These are phyloP conservation scores for Teratosphaeria gauchensis DNA, from an alignment of 2,329 filamentous ascomycete genomes.

Conservation along the genomic window DNA sequence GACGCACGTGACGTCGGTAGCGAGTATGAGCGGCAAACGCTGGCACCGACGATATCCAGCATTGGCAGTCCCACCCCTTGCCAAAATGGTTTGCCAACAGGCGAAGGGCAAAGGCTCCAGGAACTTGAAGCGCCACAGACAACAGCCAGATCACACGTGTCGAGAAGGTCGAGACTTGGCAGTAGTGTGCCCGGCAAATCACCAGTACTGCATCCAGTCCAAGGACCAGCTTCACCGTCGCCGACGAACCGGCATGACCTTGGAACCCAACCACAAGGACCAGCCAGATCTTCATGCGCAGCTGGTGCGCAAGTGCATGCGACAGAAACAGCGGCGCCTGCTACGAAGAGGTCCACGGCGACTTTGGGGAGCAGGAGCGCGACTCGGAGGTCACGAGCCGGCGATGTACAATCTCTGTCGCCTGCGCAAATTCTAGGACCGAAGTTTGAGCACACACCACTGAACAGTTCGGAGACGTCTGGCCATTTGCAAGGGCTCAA, in stretches of 20 bases:
- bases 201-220: not conserved
- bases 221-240: not conserved
- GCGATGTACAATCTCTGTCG: no score
- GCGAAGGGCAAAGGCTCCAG: not conserved
- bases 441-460: no score
- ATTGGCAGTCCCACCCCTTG: not conserved
- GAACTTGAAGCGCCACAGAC: not conserved
- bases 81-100: not conserved
- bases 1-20: not conserved
- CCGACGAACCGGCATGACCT: not conserved
- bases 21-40: not conserved
- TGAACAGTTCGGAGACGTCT: no score
- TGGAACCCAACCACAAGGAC: no score
- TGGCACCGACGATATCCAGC: not conserved
- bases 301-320: no score
- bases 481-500: no score
- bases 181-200: not conserved
- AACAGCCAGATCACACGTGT: not conserved
- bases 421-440: no score
- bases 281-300: no score
- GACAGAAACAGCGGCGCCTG: no score
- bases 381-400: no score
- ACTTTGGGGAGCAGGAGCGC: no score
- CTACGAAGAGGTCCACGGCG: no score
- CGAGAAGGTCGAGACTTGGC: not conserved